These are phyloP conservation scores for Calonectria multiphialidica DNA, from an alignment of 2,329 filamentous ascomycete genomes.

Conservation along the genomic window DNA sequence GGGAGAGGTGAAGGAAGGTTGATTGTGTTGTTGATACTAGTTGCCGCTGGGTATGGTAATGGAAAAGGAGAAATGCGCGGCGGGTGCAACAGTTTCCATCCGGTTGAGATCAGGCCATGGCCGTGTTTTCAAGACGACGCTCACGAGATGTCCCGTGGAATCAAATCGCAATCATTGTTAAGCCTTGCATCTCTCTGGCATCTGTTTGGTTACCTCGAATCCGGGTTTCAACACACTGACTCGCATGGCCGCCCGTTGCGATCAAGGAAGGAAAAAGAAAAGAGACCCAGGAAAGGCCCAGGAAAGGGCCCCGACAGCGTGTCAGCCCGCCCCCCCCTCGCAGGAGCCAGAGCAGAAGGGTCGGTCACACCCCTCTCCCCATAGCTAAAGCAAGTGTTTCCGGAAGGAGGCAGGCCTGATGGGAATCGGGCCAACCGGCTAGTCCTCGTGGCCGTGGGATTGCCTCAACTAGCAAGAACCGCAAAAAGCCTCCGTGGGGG, in stretches of 20 bases:
- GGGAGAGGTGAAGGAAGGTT: neutral
- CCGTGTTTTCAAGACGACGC: constrained; percentile 16
- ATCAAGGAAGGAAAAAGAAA: neutral
- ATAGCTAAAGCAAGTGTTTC: constrained; percentile 18
- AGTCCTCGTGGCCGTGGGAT: constrained; percentile 14
- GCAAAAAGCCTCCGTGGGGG: constrained; percentile 9
- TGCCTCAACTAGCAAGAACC: constrained; percentile 13
- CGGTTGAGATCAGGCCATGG: constrained; percentile 10
- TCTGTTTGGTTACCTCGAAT: constrained; percentile 12
- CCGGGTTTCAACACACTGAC: neutral
- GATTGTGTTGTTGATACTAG: neutral
- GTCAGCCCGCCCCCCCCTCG: neutral
- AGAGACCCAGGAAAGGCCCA: neutral
- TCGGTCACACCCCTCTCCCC: neutral
- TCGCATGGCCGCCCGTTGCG: constrained; percentile 4
- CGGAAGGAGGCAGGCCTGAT: constrained; percentile 9
- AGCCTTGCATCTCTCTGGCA: constrained; percentile 18
- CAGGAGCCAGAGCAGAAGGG: neutral
- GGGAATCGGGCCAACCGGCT: neutral
- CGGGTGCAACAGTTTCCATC: neutral
- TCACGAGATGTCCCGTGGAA: neutral
- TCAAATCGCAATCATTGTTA: constrained; percentile 17
- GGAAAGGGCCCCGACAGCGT: neutral
- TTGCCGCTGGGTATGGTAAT: neutral
- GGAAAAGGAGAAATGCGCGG: neutral